Evolutionary conservation across 75 land plant species (phyloP), one percentile per base, ranked within the genome.

Genomic region (Cryptomeria japonica): DNA sequence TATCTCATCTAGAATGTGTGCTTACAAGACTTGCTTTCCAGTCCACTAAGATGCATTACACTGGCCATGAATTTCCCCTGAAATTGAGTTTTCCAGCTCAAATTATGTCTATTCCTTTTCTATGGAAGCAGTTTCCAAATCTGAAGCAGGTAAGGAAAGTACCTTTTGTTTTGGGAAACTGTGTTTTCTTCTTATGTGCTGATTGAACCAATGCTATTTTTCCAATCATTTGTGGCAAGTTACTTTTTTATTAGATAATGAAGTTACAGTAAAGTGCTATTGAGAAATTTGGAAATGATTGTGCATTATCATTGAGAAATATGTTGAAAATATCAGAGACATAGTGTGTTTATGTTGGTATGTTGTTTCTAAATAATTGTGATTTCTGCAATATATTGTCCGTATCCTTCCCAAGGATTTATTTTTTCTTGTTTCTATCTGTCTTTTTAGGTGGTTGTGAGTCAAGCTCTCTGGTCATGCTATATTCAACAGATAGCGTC

Each of bases 51-150:
- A 88, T 72, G 51, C 84, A 90, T 72, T 92, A 94, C 70, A 85
- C 32, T 86, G 93, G 94, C 79, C 89, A 78, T 42, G 80, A 85
- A 42, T 64, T 5, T 9, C 70, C 70, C 70, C 42, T 85, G 38
- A 80, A 41, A 28, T 89, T 86, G 92, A 92, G 95, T 88, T 95
- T 96, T 87, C 88, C 95, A 28, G 91, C 93, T 49, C 97, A 96
- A 86, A 89, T 98, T 89, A 91, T 98, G 72, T 92, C 98, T 15
- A 89, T 98, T 83, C 99, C 99, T 83, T 93, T 98, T 78, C 70
- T 98, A 3, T 96, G 97, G 97, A 89, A 86, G 49, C 85, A 86
- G 58, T 93, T 95, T 86, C 97, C 97, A 80, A 87, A 80, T 75
- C 86, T 96, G 68, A 96, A 93, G 88, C 94, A 95, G 97, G 99